Evolutionary conservation across 2,329 filamentous ascomycete species (phyloP), one percentile per base, ranked within the genome.

Genomic region (Cladobotryum mycophilum): DNA sequence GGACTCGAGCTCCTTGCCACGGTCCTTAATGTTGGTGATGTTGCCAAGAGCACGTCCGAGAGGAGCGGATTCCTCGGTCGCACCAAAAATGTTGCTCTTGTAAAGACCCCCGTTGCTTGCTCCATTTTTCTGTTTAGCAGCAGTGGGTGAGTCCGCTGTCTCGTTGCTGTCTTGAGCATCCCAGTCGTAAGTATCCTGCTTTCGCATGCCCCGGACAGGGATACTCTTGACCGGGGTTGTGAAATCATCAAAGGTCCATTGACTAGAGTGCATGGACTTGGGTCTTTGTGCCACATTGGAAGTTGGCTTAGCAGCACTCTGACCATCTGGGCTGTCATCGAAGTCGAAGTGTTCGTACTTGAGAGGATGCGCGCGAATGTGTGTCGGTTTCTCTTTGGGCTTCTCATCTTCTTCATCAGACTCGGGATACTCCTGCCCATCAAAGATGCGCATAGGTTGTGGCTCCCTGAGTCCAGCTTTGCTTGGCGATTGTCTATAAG

Each of bases 181-280:
- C 82, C 88, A 95, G 66, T 93, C 86, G 49, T 88, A 85, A 53
- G 84, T 78, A 54, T 93, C 84, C 62, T 89, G 81, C 44, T 30
- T 37, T 49, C 37, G 41, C 47, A 17, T 47, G 44, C 37, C 78
- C 73, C 53, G 84, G 79, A 48, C 75, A 64, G 18, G 79, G 66
- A 67, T 85, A 87, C 42, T 71, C 75, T 95, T 96, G 57, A 85
- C 79, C 0, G 92, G 92, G 0, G 91, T 96, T 14, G 75, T 73
- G 61, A 95, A 95, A 69, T 96, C 90, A 54, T 89, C 82, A 67
- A 97, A 97, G 45, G 83, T 82, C 90, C 92, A 96, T 55, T 88
- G 85, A 56, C 83, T 83, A 53, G 77, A 73, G 64, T 89, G 84
- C 71, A 86, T 88, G 49, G 76, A 74, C 62, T 76, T 78, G 54